Evolutionary conservation across 2,329 filamentous ascomycete species (phyloP), one percentile per base, ranked within the genome.

Genomic region (Davidsoniella virescens): DNA sequence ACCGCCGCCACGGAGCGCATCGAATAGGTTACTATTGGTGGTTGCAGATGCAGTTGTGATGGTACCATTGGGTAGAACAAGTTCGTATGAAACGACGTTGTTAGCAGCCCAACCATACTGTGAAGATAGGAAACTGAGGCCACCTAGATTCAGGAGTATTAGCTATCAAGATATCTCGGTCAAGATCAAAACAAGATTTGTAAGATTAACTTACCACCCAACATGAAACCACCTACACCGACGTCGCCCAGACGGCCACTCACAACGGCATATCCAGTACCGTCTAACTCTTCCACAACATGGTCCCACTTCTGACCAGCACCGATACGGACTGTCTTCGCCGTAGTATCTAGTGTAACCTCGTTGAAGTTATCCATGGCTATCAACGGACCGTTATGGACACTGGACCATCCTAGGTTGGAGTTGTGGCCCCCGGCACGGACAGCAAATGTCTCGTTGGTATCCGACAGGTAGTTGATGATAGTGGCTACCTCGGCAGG

Each of bases 1-100:
- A 1, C 75, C 72, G 2, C 72, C 70, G 16, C 73, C 73, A 37
- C 66, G 64, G 1, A 78, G 63, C 2, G 73, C 76, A 71, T 73
- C 78, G 61, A 72, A 78, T 1, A 80, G 63, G 50, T 78, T 73
- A 0, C 64, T 52, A 51, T 76, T 65, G 17, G 68, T 55, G 2
- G 61, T 59, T 3, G 58, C 59, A 5, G 62, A 67, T 2, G 69
- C 71, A 2, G 61, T 65, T 1, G 71, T 56, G 16, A 70, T 58
- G 12, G 61, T 54, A 1, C 73, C 73, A 25, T 60, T 59, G 0
- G 66, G 68, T 7, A 68, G 67, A 2, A 76, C 64, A 4, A 71
- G 64, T 53, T 63, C 64, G 52, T 70, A 70, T 44, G 62, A 64
- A 36, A 61, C 52, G 2, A 72, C 63, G 33, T 65, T 68, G 51